Evolutionary conservation across 208 protist genomes (phyloP).

Genomic region (Acanthamoeba sp.): DNA sequence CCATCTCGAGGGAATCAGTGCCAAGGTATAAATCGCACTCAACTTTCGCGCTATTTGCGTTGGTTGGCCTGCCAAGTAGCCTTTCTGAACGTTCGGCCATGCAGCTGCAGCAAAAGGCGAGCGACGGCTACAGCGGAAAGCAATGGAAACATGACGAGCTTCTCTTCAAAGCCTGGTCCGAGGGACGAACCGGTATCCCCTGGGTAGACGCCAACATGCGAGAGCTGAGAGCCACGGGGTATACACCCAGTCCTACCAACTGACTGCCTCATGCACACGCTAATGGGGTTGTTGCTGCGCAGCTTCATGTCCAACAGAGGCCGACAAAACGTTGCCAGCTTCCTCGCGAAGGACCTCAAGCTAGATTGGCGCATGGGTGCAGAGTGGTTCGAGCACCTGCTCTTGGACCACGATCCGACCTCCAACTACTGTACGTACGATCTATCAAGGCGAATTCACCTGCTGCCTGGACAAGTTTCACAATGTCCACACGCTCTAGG

Average conservation of each 20-base stretch:
- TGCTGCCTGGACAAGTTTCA: too few relatives aligned
- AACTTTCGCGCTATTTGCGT: background rate
- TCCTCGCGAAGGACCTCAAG: conserved; percentile 89
- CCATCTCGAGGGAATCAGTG: conserved; percentile 43
- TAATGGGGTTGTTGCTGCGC: background rate
- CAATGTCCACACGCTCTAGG: background rate
- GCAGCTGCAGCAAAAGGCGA: background rate
- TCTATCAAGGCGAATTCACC: too few relatives aligned
- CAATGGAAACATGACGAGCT: conserved; percentile 42
- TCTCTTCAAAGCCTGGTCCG: conserved; percentile 85
- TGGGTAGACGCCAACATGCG: conserved; percentile 95
- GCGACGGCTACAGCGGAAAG: background rate
- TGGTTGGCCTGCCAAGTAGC: too few relatives aligned
- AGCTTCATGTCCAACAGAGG: conserved; percentile 83
- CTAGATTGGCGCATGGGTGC: conserved; percentile 95
- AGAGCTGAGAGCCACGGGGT: conserved; percentile 92
- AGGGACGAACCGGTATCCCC: conserved; percentile 93
- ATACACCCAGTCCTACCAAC: conserved; percentile 89
- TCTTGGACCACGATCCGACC: conserved; percentile 93
- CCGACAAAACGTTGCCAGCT: conserved; percentile 85
- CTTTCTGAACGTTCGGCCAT: background rate
- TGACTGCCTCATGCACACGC: background rate
- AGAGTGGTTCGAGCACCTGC: conserved; percentile 91
- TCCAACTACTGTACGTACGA: conserved; percentile 85
- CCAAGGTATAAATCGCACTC: background rate